Evolutionary conservation across 345 rosid genomes (phyloP), one percentile per base, ranked within the genome.

Genomic region (Punica granatum): DNA sequence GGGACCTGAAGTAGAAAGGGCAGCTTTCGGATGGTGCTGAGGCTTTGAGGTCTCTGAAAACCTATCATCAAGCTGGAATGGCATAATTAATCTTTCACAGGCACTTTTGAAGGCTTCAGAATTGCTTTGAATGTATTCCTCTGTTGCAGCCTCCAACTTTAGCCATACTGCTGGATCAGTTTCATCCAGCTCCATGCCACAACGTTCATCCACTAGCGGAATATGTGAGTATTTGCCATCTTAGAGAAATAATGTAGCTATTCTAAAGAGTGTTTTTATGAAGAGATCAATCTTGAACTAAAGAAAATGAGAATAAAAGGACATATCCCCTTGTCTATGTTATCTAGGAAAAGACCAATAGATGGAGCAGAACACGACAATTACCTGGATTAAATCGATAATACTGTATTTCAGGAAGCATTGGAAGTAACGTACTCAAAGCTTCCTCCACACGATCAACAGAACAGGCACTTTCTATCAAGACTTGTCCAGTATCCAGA

Each of bases 391-490:
- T 89, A 76, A 94, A 91, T 37, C 96, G 92, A 76, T 77, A 94
- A 64, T 94, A 94, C 53, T 89, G 93, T 65, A 94, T 88, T 72
- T 88, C 98, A 4, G 99, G 96, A 61, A 94, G 88, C 92, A 94
- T 75, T 11, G 98, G 97, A n/a, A 94, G 85, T 81, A 92, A 70
- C 16, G 98, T 88, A 82, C 93, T 89, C 79, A 94, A 64, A 75
- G 90, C 99, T 85, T 94, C 99, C 81, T 94, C 98, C 53, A 86
- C 96, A n/a, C 98, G 78, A 66, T 94, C 99, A 70, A 91, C 98
- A 43, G 97, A 91, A 85, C 99, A 91, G 25, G 99, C 93, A 81
- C 98, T 94, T 83, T 94, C 99, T 77, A 94, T 88, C 73, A 94
- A 79, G 74, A 94, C 97, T 80, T 94, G 99, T 28, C 99, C 98